Percentiles rank a stretch among this genome's conserved stretches.
Evolutionary conservation across 2,329 filamentous ascomycete species (phyloP).

Genomic region (Epichloe gansuensis): DNA sequence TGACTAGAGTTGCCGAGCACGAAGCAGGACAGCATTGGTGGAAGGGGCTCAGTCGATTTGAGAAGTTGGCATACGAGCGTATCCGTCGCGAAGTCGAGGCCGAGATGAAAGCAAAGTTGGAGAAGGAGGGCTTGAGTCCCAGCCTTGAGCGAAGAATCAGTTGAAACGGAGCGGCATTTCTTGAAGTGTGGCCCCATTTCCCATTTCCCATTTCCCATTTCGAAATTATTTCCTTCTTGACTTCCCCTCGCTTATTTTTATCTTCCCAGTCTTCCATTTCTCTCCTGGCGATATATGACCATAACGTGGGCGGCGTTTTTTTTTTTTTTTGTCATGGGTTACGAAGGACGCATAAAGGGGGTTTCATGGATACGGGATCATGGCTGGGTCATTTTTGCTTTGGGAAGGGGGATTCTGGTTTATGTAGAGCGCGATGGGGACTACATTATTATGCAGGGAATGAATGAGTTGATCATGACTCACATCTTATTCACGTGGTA

Average conservation of each 20-base stretch:
- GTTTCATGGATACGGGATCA: neutral
- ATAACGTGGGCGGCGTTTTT: constrained; percentile 4
- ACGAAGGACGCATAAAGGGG: constrained; percentile 6
- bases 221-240: neutral
- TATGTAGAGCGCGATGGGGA: too few relatives aligned
- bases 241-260: neutral
- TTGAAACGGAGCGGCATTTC: constrained; percentile 18
- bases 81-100: constrained; percentile 55
- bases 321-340: neutral
- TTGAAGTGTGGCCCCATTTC: neutral
- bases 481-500: too few relatives aligned
- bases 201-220: too few relatives aligned
- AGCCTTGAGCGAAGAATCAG: constrained; percentile 37
- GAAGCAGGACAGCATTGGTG: constrained; percentile 92
- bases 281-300: neutral
- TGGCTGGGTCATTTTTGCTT: neutral
- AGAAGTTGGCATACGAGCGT: constrained; percentile 73
- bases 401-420: too few relatives aligned
- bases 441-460: too few relatives aligned
- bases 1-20: constrained; percentile 75
- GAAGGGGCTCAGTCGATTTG: constrained; percentile 73
- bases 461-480: too few relatives aligned
- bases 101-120: constrained; percentile 34
- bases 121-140: constrained; percentile 29
- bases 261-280: neutral